Base-by-base conservation (phyloP, 1,284 basidiomycete species). In the Flammula alnicola region DNA sequence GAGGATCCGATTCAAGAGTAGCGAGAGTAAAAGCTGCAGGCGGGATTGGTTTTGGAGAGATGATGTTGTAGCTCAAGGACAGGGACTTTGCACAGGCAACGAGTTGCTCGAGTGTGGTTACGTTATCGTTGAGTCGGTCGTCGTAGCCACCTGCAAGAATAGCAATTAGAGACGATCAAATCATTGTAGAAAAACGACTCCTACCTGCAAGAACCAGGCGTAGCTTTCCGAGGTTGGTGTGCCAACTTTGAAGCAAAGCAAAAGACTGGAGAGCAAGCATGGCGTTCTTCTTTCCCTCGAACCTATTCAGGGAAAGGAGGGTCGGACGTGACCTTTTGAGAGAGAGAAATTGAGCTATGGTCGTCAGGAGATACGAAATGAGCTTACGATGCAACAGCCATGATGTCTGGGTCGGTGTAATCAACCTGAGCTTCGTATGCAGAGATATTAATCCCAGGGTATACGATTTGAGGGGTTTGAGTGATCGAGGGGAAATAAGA, bases 221-320 rank as follows among this genome's bases (percentile, higher is more conserved):
- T 39, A 80, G 59, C 10, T 67, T 51, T 19, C 60, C 53, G 41
- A 58, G 32, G 47, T 53, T 48, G 41, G 54, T 42, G 27, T 26
- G 53, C 63, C 58, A 31, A 23, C 43, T 47, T 25, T 63, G 61
- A 10, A 87, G 60, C 14, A 61, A 62, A 4, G 88, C 84, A 59
- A 96, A 98, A 0, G 95, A 76, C 36, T 87, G 73, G 20, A 99
- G 75, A 0, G 95, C 95, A 2, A 99, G 75, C 0, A 80, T 83
- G 0, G 82, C 78, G 58, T 99, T 96, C 74, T 99, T 99, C 77
- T 98, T 99, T 56, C 81, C 84, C 71, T 99, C 96, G 63, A 97
- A 99, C 1, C 96, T 88, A 66, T 99, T 99, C 44, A 99, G 75
- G 0, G 95, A 98, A 0, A 98, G 62, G 1, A 99, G 69, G 0